Evolutionary conservation across 2,329 filamentous ascomycete species (phyloP), one percentile per base, ranked within the genome.

Genomic region (Trichoderma asperellum): DNA sequence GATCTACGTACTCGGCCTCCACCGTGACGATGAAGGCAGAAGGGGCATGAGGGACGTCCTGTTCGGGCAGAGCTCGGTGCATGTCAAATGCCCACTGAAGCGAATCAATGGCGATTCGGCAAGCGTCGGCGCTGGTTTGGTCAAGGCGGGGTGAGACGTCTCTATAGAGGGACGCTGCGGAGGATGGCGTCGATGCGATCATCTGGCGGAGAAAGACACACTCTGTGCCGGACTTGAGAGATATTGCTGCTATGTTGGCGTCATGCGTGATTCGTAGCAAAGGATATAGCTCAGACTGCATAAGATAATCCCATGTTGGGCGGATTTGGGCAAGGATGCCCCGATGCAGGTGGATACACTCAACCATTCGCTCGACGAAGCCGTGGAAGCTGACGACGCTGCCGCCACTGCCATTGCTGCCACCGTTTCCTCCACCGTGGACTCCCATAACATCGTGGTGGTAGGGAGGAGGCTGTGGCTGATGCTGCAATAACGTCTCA

Each of bases 401-500:
- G 21, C 49, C 56, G 32, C 55, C 27, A 34, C 43, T 57, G n/a
- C 40, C 43, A 16, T n/a, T 27, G 37, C 52, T n/a, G 34, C 52
- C 37, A 27, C 37, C 62, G 32, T 21, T 49, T 7, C 64, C 64
- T 16, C 63, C 63, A 21, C 64, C 64, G 21, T 67, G 64, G 18
- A 55, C 49, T 14, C 65, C 65, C 56, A 68, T 60, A n/a, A 60
- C 47, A 56, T 60, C 58, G 47, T 69, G 67, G 29, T 69, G 67
- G 21, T 70, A 62, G 29, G 58, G 53, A 67, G 63, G 29, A 32
- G 70, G 68, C 21, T 58, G 77, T 35, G 49, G 66, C 29, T 56
- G 77, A 52, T 82, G 78, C 64, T 80, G 74, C 2, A 74, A 72
- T 2, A 86, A 76, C 2, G 81, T 81, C 66, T 87, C 84, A 72